Evolutionary conservation across 2,329 filamentous ascomycete genomes (phyloP).

Genomic region (Chrysoporthe austroafricana): DNA sequence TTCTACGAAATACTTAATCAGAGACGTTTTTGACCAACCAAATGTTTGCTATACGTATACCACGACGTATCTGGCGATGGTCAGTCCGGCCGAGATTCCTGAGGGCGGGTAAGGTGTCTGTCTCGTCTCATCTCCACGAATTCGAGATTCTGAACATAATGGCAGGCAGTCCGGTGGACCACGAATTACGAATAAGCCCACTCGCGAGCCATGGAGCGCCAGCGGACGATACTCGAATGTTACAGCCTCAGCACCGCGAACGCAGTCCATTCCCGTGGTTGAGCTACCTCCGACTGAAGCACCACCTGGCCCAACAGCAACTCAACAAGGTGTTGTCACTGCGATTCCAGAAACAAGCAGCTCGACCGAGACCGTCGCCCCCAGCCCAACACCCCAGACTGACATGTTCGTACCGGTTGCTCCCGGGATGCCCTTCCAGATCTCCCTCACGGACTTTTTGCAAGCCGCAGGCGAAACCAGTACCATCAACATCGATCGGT

Average conservation of each 20-base stretch:
- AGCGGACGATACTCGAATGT: not conserved
- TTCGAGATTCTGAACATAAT: not conserved
- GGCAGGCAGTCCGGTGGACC: not conserved
- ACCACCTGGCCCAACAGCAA: not conserved
- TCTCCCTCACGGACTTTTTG: not conserved
- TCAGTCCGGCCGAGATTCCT: not conserved
- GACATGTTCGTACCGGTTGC: not conserved
- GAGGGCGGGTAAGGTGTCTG: not conserved
- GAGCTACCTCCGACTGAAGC: not conserved
- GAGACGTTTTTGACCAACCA: not conserved
- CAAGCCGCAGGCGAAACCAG: not conserved
- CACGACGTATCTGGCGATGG: not conserved
- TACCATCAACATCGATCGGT: not conserved
- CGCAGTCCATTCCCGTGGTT: not conserved
- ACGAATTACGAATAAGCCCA: not conserved
- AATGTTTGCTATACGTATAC: slow-evolving; percentile 2
- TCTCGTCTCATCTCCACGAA: not conserved
- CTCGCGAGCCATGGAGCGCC: not conserved
- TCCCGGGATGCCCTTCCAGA: slow-evolving; percentile 3
- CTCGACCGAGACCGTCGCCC: not conserved
- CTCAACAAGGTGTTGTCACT: not conserved
- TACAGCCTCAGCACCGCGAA: not conserved
- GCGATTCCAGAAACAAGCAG: not conserved
- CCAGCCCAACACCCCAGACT: not conserved
- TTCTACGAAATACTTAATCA: not conserved